Evolutionary conservation across 2,329 filamentous ascomycete genomes (phyloP).

Genomic region (Alternaria sp.): DNA sequence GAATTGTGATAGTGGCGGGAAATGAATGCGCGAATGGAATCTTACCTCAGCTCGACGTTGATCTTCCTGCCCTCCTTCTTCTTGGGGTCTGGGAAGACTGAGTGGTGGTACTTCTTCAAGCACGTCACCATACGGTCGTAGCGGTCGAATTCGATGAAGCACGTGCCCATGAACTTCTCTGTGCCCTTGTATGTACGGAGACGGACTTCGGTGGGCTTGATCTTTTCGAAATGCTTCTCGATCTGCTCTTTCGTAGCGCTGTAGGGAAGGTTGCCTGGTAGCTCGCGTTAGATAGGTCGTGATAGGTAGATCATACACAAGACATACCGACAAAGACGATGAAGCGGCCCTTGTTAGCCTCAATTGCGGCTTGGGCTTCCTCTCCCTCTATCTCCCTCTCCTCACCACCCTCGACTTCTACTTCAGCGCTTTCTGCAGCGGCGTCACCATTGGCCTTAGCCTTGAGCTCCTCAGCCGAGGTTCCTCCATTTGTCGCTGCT

Average conservation of each 20-base stretch:
- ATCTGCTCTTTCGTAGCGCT: constrained; percentile 76
- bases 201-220: constrained; percentile 75
- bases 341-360: constrained; percentile 65
- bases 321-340: constrained; percentile 77
- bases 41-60: constrained; percentile 87
- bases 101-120: constrained; percentile 89
- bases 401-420: constrained; percentile 27
- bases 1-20: not conserved
- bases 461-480: constrained; percentile 22
- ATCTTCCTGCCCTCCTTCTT: constrained; percentile 74
- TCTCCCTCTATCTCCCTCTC: constrained; percentile 28
- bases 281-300: constrained; percentile 20
- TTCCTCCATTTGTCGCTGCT: constrained; percentile 24
- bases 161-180: constrained; percentile 51
- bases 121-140: constrained; percentile 94
- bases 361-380: constrained; percentile 19
- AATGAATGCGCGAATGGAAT: not conserved
- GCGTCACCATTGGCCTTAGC: constrained; percentile 28
- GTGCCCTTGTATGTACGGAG: constrained; percentile 50
- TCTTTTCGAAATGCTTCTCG: constrained; percentile 77
- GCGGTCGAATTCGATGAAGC: constrained; percentile 82
- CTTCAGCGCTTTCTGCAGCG: constrained; percentile 24
- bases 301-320: too few relatives aligned
- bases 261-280: constrained; percentile 84
- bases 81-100: constrained; percentile 70